These are phyloP conservation scores for Podila horticola DNA, from an alignment of 192 early-diverging fungal species.

Conservation along the genomic window DNA sequence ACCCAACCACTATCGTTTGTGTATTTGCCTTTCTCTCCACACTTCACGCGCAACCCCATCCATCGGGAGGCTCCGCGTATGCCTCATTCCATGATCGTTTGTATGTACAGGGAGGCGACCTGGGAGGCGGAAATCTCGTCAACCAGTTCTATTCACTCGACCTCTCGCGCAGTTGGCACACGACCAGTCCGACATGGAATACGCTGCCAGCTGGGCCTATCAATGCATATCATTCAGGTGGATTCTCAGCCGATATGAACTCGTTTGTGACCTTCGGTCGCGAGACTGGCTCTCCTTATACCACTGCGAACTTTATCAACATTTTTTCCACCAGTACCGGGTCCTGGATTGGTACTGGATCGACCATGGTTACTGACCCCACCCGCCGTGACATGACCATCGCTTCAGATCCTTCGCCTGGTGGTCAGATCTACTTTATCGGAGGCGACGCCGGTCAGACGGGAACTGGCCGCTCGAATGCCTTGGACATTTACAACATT, in stretches of 20 bases:
- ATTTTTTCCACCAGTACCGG: constrained; percentile 24
- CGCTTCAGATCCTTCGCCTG: constrained; percentile 17
- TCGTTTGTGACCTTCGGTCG: constrained; percentile 30
- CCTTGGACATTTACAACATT: constrained; percentile 21
- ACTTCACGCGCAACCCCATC: constrained; percentile 10
- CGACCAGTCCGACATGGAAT: constrained; percentile 19
- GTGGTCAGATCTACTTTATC: constrained; percentile 31
- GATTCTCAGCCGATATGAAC: constrained; percentile 28
- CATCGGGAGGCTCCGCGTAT: constrained; percentile 6
- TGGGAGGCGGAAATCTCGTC: constrained; percentile 24
- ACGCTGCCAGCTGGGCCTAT: constrained; percentile 21
- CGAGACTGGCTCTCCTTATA: constrained; percentile 15
- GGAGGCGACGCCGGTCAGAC: constrained; percentile 20
- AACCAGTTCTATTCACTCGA: constrained; percentile 27
- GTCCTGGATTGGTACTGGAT: constrained; percentile 25
- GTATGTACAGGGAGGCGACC: constrained; percentile 25
- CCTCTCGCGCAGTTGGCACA: constrained; percentile 23
- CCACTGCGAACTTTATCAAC: constrained; percentile 26
- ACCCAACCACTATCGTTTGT: too few relatives aligned
- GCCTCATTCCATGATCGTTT: constrained; percentile 13
- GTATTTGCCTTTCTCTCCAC: neutral
- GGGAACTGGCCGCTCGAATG: constrained; percentile 17
- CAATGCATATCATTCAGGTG: constrained; percentile 31
- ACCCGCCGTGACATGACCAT: constrained; percentile 22
- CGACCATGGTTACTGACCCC: constrained; percentile 24